Percentiles rank a stretch among this genome's conserved stretches.
Evolutionary conservation across 1,139 yeast genomes (phyloP).

Genomic region (Magnusiomyces starmeri): DNA sequence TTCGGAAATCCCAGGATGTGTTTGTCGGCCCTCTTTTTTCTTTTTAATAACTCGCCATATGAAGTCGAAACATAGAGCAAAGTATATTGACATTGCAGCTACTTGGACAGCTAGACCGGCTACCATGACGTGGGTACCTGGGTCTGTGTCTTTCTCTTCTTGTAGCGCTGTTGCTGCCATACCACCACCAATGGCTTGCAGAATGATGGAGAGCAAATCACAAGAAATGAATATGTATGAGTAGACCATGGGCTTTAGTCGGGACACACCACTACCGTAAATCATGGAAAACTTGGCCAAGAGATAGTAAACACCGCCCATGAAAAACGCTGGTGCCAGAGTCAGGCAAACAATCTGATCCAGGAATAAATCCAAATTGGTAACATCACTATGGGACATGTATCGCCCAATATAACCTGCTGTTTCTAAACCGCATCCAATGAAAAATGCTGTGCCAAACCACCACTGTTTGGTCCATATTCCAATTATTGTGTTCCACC

Average conservation of each 20-base stretch:
- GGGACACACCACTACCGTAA: conserved; percentile 56
- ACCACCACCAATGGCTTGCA: conserved; percentile 84
- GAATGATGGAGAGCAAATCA: conserved; percentile 59
- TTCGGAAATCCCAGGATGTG: not conserved
- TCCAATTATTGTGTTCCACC: conserved; percentile 38
- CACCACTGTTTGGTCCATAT: conserved; percentile 58
- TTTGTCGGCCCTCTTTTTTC: conserved; percentile 4
- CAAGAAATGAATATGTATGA: conserved; percentile 58
- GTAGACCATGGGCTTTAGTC: conserved; percentile 68
- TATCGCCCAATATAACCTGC: conserved; percentile 67
- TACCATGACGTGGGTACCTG: conserved; percentile 72
- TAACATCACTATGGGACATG: conserved; percentile 38
- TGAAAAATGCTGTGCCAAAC: conserved; percentile 56
- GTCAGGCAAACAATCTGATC: conserved; percentile 67
- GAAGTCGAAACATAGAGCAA: conserved; percentile 50
- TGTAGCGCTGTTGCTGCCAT: conserved; percentile 53
- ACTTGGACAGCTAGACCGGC: conserved; percentile 81
- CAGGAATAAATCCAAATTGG: conserved; percentile 42
- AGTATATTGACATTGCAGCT: conserved; percentile 58
- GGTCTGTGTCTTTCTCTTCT: conserved; percentile 33
- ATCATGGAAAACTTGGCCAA: conserved; percentile 67
- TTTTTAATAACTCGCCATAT: conserved; percentile 41
- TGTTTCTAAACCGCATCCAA: conserved; percentile 58
- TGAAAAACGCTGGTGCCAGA: conserved; percentile 78
- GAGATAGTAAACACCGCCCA: conserved; percentile 79